These are phyloP conservation scores for Cladophialophora exuberans DNA, from an alignment of 2,329 filamentous ascomycete genomes.

Conservation along the genomic window DNA sequence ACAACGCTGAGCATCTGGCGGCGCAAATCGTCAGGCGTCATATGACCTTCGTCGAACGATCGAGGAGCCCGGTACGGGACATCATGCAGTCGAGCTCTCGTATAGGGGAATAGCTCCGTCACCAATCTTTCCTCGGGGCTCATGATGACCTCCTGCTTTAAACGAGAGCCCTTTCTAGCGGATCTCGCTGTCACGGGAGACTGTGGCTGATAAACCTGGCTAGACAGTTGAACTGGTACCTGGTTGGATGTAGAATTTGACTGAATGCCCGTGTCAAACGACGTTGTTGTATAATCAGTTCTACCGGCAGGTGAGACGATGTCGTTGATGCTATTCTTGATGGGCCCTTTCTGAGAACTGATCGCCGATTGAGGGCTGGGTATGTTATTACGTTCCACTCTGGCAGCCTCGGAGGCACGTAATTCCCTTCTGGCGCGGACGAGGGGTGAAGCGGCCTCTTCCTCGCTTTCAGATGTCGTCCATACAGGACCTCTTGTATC, in stretches of 20 bases:
- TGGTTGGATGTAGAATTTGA: constrained; percentile 18
- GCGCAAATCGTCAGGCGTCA: constrained; percentile 77
- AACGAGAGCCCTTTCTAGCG: constrained; percentile 61
- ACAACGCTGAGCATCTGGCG: constrained; percentile 90
- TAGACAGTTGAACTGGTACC: constrained; percentile 22
- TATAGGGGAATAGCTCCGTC: constrained; percentile 84
- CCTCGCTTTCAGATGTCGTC: constrained; percentile 68
- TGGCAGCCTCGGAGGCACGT: constrained; percentile 64
- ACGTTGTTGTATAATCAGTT: constrained; percentile 49
- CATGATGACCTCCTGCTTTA: constrained; percentile 78
- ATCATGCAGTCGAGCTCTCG: constrained; percentile 76
- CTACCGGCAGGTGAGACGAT: constrained; percentile 46
- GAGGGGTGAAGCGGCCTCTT: constrained; percentile 71
- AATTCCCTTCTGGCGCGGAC: constrained; percentile 75
- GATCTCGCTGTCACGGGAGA: constrained; percentile 54
- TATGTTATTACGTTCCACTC: constrained; percentile 65
- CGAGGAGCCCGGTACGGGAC: constrained; percentile 77
- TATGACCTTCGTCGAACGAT: constrained; percentile 57
- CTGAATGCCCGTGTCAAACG: constrained; percentile 45
- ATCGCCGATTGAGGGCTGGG: constrained; percentile 67
- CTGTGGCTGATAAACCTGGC: constrained; percentile 45
- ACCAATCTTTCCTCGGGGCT: constrained; percentile 75
- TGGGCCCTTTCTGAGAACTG: constrained; percentile 59
- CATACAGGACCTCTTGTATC: constrained; percentile 60
- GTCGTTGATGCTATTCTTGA: constrained; percentile 46